Evolutionary conservation across 2,329 filamentous ascomycete species (phyloP), one percentile per base, ranked within the genome.

Genomic region (Bipolaris gigantea): DNA sequence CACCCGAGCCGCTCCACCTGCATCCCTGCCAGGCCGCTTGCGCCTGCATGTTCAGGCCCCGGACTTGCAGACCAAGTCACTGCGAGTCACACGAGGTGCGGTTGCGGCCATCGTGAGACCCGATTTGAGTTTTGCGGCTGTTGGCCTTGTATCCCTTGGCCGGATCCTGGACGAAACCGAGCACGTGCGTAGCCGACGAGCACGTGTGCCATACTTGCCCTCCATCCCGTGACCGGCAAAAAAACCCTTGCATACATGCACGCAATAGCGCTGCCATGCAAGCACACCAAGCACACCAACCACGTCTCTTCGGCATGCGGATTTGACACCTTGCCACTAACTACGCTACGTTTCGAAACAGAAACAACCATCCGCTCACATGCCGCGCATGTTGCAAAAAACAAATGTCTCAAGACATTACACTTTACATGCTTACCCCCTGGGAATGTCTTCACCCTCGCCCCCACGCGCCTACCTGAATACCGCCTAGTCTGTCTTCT

Each of bases 21-120:
- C 55, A 50, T 52, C 32, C 27, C 43, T 51, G 47, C 34, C 36
- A 25, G n/a, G n/a, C n/a, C n/a, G n/a, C n/a, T 48, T 33, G 43
- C 35, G 38, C 25, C 21, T 9, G 5, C 34, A 15, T 21, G 23
- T 2, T 25, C 18, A 43, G 3, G 10, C 6, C 30, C 21, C 11
- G 8, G 23, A 15, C 21, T 16, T n/a, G 11, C 11, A 25, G 4
- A 39, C 30, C 9, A 16, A 16, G 23, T 15, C 25, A 27, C 16
- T 18, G 21, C 11, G 7, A 23, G 19, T 18, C 2, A 19, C 35
- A 21, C 39, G 16, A 11, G 8, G 33, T 21, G 21, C 16, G n/a
- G 44, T 38, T 13, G 8, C 16, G 27, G 32, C 13, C 25, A 43
- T 33, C 21, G 43, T 40, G 40, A 7, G 30, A 27, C 34, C 41